Evolutionary conservation across 2,329 filamentous ascomycete genomes (phyloP), one percentile per base, ranked within the genome.

Genomic region (Paracorniculantispora psalliotae): DNA sequence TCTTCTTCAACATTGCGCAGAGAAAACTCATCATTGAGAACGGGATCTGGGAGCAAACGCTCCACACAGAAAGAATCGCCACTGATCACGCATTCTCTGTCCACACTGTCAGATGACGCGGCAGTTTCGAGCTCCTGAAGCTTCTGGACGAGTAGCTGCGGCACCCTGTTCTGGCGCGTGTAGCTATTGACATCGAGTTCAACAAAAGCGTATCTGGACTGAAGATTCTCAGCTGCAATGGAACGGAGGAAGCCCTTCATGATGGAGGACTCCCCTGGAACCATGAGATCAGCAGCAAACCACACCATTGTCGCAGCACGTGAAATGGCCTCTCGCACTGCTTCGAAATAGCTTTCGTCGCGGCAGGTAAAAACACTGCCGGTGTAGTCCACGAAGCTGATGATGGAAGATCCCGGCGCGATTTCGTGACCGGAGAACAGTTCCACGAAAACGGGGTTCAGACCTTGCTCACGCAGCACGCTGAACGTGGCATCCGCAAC

Each of bases 121-220:
- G 26, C n/a, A 6, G 33, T n/a, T 17, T 48, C 2, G 1, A 48
- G 17, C 17, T 48, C 44, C 0, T 6, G 7, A 15, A 48, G 44
- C 44, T 48, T 48, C 5, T 30, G 44, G 8, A 30, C 3, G 19
- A 57, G 43, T 6, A 57, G 43, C 17, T 23, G 26, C 21, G 53
- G 15, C 2, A 57, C 25, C 15, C 53, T 49, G 15, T 44, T 35
- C 10, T 33, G 53, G 15, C 15, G 53, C 4, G 53, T 57, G 26
- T 57, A 47, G 53, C 28, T 39, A n/a, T 21, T 39, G 39, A 17
- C 19, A 17, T 57, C 53, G 5, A 57, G 17, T 4, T 57, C 53
- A 37, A 48, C 53, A 37, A 57, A 57, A 23, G 41, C 53, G 26
- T 33, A 57, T 57, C 53, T 39, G 15, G 53, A 57, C 53, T 57